Evolutionary conservation across 306 rosid genomes (phyloP).

Genomic region (Castanospermum australe): DNA sequence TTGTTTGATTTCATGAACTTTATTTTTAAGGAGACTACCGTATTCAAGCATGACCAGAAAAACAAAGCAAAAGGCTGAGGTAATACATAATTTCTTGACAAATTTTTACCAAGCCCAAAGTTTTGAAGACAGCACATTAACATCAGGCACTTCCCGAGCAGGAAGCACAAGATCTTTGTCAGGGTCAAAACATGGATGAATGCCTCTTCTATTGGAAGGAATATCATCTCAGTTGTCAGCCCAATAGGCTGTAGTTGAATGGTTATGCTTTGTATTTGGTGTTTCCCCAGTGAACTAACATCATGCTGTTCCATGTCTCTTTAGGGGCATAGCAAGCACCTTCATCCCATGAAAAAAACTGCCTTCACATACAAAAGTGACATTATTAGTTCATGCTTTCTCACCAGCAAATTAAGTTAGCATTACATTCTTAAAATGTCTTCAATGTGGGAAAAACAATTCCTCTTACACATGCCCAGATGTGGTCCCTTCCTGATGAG

Average conservation of each 20-base stretch:
- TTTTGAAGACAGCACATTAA: constrained; percentile 47
- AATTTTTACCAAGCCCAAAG: constrained; percentile 68
- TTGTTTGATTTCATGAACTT: neutral
- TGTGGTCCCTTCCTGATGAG: constrained; percentile 92
- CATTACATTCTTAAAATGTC: constrained; percentile 10
- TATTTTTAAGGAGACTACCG: neutral
- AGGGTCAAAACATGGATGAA: constrained; percentile 93
- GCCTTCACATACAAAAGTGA: constrained; percentile 52
- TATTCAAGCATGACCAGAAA: constrained; percentile 12
- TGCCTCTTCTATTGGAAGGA: constrained; percentile 67
- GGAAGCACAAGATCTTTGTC: constrained; percentile 96
- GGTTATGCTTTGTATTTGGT: constrained; percentile 84
- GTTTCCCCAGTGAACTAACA: constrained; percentile 99
- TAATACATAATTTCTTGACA: neutral
- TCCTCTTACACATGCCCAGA: constrained; percentile 66
- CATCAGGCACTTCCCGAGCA: constrained; percentile 93
- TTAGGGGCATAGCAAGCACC: constrained; percentile 99
- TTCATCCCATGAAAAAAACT: constrained; percentile 99
- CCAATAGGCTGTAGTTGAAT: constrained; percentile 97
- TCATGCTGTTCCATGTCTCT: constrained; percentile 98
- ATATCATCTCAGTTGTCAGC: constrained; percentile 84
- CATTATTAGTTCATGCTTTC: constrained; percentile 38
- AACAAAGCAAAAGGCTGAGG: neutral
- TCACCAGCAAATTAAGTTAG: constrained; percentile 2
- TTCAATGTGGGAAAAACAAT: constrained; percentile 13